A percentile compares a stretch with the other conserved stretches of the same genome.
These are phyloP conservation scores for Aspergillus spinulosporus DNA, from an alignment of 2,329 filamentous ascomycete genomes.

Conservation along the genomic window DNA sequence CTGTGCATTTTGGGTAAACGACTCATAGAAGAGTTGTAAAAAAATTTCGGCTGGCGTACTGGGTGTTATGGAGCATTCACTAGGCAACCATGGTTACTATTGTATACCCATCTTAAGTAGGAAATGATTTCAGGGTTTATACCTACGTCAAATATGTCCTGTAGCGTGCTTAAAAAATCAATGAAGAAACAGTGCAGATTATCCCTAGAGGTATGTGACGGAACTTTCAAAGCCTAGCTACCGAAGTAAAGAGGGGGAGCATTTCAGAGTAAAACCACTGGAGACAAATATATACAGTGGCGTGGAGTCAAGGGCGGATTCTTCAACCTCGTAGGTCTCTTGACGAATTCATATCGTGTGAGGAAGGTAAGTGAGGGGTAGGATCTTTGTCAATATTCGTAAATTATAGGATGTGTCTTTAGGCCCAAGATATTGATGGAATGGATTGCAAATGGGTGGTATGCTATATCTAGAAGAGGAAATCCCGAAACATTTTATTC, in stretches of 20 bases:
- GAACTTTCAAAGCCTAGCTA: too few relatives aligned
- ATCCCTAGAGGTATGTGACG: too few relatives aligned
- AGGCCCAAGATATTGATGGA: too few relatives aligned
- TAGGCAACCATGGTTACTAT: slow-evolving; percentile 21
- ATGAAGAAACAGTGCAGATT: not conserved
- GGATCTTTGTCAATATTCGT: too few relatives aligned
- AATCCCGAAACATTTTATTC: not conserved
- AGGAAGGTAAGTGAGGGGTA: too few relatives aligned
- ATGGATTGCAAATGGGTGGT: not conserved
- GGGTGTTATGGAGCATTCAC: slow-evolving; percentile 32
- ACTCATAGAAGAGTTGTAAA: slow-evolving; percentile 15
- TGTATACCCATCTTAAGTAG: slow-evolving; percentile 24
- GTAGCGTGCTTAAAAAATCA: not conserved
- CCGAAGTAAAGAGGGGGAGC: too few relatives aligned
- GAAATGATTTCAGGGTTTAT: slow-evolving; percentile 11
- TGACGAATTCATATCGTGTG: too few relatives aligned
- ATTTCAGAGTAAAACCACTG: too few relatives aligned
- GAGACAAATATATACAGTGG: too few relatives aligned
- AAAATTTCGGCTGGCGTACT: slow-evolving; percentile 32
- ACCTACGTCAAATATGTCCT: not conserved
- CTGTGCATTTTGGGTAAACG: not conserved
- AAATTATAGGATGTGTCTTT: too few relatives aligned
- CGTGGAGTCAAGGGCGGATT: too few relatives aligned
- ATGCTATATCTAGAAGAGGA: not conserved
- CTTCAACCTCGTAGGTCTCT: too few relatives aligned